A percentile compares a stretch with the other conserved stretches of the same genome.
Evolutionary conservation across 2,329 filamentous ascomycete genomes (phyloP).

Genomic region (Zymoseptoria pseudotritici): DNA sequence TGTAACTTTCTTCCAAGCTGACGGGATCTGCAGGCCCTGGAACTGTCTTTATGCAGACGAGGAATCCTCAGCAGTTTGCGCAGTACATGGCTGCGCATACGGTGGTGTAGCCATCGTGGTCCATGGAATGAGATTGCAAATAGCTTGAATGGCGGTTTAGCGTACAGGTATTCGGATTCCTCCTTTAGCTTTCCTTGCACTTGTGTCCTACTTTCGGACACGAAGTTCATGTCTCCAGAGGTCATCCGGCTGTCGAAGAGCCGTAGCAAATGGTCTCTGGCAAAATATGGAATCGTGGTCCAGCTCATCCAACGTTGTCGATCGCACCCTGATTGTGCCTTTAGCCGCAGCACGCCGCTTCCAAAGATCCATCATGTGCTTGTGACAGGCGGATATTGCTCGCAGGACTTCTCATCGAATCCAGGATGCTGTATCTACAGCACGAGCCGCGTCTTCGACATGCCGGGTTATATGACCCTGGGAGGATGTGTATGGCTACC

Average conservation of each 20-base stretch:
- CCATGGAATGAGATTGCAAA: neutral
- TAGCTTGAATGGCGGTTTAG: neutral
- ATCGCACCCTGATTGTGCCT: neutral
- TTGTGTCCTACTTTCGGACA: neutral
- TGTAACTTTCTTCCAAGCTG: neutral
- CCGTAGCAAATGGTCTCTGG: neutral
- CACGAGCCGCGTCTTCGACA: neutral
- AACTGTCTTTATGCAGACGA: constrained; percentile 85
- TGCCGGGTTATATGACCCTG: neutral
- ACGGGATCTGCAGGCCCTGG: constrained; percentile 54
- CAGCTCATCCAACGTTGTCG: neutral
- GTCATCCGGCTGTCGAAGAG: neutral
- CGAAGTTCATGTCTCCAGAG: neutral
- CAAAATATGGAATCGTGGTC: neutral
- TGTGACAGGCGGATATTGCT: neutral
- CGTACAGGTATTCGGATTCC: neutral
- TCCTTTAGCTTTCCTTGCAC: neutral
- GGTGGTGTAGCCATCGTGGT: neutral
- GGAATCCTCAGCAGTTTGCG: constrained; percentile 64
- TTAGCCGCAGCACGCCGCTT: too few species aligned
- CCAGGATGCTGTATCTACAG: neutral
- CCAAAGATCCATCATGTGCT: neutral
- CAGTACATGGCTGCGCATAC: constrained; percentile 42
- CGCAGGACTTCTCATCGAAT: neutral
- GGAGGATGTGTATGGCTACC: neutral